Conservation (phyloP, 1,284 basidiomycete species). For the Abortiporus biennis region DNA sequence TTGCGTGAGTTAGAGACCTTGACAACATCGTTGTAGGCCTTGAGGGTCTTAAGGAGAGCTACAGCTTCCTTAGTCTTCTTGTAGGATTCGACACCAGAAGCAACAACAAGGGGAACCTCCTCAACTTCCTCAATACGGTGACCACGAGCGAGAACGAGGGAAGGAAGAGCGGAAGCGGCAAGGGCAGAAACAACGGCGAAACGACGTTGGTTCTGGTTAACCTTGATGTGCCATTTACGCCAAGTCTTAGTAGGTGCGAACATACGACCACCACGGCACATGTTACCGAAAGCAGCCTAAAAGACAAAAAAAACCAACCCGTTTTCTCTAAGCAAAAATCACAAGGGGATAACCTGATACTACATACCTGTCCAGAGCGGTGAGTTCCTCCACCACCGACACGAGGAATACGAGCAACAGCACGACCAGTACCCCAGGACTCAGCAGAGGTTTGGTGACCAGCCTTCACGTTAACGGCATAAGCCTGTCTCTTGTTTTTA, state of each 20-base stretch:
- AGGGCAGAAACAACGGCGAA: slow-evolving; percentile 98
- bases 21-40: slow-evolving; percentile 91
- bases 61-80: slow-evolving; percentile 98
- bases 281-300: slow-evolving; percentile 98
- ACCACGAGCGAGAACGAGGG: slow-evolving; percentile 97
- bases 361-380: slow-evolving; percentile 86
- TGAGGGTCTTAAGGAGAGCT: slow-evolving; percentile 84
- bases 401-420: slow-evolving; percentile 99
- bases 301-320: slow-evolving; percentile 6
- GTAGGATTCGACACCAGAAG: slow-evolving; percentile 77
- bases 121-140: slow-evolving; percentile 98
- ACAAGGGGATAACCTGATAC: slow-evolving; percentile 5
- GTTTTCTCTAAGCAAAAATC: not conserved
- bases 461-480: slow-evolving; percentile 95
- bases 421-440: slow-evolving; percentile 99
- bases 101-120: slow-evolving; percentile 94
- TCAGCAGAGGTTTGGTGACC: slow-evolving; percentile 99
- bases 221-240: slow-evolving; percentile 99
- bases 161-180: slow-evolving; percentile 96
- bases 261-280: slow-evolving; percentile 99
- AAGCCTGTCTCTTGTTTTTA: slow-evolving; percentile 98
- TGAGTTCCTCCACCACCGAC: slow-evolving; percentile 98
- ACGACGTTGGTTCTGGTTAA: slow-evolving; percentile 98
- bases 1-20: slow-evolving; percentile 99
- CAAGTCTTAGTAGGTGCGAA: slow-evolving; percentile 99